Evolutionary conservation across 2,329 filamentous ascomycete species (phyloP), one percentile per base, ranked within the genome.

Genomic region (Anisogramma anomala): DNA sequence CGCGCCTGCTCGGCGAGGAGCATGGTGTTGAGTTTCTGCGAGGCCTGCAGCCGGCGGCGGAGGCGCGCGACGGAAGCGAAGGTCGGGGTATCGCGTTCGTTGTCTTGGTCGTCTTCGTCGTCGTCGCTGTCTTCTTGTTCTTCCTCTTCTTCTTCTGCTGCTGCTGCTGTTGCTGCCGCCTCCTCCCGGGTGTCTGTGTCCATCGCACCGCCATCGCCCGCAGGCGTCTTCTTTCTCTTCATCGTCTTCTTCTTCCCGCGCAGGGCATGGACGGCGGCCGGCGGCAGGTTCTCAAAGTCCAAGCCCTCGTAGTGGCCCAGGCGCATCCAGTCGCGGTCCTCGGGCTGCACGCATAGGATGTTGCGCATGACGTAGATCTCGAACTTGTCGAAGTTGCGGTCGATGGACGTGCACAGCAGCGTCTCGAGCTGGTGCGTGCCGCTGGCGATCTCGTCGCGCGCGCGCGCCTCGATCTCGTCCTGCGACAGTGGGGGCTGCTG

Each of bases 351-450:
- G 30, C 74, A 80, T 48, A 91, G 63, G 51, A 88, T 83, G 57
- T 95, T 95, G 50, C 86, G 72, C 67, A 98, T 70, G 38, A 86
- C 81, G 64, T 89, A 95, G 42, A 98, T 83, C 66, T 91, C 84
- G 53, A 89, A 82, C 49, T 82, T 79, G 65, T 91, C 84, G 56
- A 89, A 89, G 50, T 84, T 84, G 60, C 81, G 83, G 62, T 91
- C 84, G 49, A 89, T 84, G 53, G 79, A 82, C 33, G 82, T 75
- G 60, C 84, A 85, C 20, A 89, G 71, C 7, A 91, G 68, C 13
- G 84, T 91, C 61, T 91, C 84, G 31, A 91, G 69, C 65, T 87
- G 81, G 62, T 89, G 84, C 11, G 85, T 76, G 45, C 91, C 91
- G 56, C 86, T 80, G 56, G 94, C 87, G 48, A 98, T 84, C 61